Evolutionary conservation across 164 flowering plant species (phyloP).

Genomic region (Aristolochia californica): DNA sequence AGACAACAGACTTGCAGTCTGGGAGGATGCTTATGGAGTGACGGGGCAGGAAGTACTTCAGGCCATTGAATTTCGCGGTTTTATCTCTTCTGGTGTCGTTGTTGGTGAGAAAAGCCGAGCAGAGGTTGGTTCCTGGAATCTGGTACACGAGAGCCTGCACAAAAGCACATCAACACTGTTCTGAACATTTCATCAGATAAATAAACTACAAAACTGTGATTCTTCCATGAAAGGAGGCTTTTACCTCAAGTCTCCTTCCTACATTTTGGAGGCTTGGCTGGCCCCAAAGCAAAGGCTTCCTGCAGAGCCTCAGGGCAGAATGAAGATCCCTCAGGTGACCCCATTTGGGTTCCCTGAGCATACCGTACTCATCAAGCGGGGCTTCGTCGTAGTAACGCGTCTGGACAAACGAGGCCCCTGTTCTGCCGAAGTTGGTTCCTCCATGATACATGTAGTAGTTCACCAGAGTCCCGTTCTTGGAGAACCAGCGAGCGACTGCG

Average conservation of each 20-base stretch:
- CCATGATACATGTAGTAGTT: constrained; percentile 90
- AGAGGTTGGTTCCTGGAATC: constrained; percentile 34
- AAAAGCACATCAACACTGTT: too few species aligned
- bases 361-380: constrained; percentile 78
- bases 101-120: constrained; percentile 92
- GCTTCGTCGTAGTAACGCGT: constrained; percentile 79
- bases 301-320: constrained; percentile 71
- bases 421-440: constrained; percentile 70
- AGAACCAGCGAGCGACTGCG: constrained; percentile 67
- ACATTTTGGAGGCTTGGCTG: constrained; percentile 25
- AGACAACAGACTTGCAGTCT: constrained; percentile 69
- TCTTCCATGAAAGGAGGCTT: too few species aligned
- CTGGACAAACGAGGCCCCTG: constrained; percentile 39
- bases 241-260: too few species aligned
- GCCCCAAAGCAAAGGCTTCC: constrained; percentile 62
- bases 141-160: constrained; percentile 61
- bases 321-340: constrained; percentile 82
- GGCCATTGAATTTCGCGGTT: constrained; percentile 39
- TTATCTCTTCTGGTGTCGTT: constrained; percentile 33
- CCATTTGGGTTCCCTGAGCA: constrained; percentile 11
- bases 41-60: constrained; percentile 62
- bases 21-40: constrained; percentile 95
- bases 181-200: too few species aligned
- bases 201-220: too few species aligned
- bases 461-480: constrained; percentile 59